These are phyloP conservation scores for Chlorella ohadii DNA, from an alignment of 139 green algal genomes.

Conservation along the genomic window DNA sequence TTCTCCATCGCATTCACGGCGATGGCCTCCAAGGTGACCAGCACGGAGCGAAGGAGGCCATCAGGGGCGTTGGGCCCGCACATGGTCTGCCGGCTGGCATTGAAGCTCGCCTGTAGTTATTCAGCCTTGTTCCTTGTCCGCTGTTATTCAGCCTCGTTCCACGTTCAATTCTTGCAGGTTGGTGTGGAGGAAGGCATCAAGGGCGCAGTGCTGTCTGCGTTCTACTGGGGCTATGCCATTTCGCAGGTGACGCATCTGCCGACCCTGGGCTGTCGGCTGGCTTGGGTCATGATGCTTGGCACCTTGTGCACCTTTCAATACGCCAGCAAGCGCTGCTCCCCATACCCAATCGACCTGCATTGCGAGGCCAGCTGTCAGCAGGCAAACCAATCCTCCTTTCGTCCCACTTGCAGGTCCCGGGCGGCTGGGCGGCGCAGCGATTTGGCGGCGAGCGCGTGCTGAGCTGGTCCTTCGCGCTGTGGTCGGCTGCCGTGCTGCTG, in stretches of 20 bases:
- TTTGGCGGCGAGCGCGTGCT: conserved; percentile 89
- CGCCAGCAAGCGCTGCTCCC: too few relatives aligned
- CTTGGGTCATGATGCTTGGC: too few relatives aligned
- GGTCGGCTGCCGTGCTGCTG: conserved; percentile 80
- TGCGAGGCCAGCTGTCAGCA: too few relatives aligned
- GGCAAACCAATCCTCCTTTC: neutral
- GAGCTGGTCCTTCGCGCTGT: conserved; percentile 81
- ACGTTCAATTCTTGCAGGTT: too few relatives aligned
- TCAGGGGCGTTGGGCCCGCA: too few relatives aligned
- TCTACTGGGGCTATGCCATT: conserved; percentile 97
- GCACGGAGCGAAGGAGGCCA: conserved; percentile 62
- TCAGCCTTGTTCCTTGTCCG: too few relatives aligned
- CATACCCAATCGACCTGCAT: too few relatives aligned
- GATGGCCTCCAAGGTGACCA: conserved; percentile 72
- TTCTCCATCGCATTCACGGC: conserved; percentile 97
- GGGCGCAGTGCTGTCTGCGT: conserved; percentile 92
- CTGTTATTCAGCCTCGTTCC: too few relatives aligned
- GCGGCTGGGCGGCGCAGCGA: conserved; percentile 92
- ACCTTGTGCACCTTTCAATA: too few relatives aligned
- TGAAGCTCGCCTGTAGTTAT: too few relatives aligned
- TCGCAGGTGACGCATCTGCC: conserved; percentile 72
- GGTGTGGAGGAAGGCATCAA: conserved; percentile 79
- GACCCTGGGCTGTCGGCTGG: too few relatives aligned
- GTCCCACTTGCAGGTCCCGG: conserved; percentile 76
- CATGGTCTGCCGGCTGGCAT: too few relatives aligned